Conservation (phyloP, 805 yeast species). For the Wickerhamomyces bovis region DNA sequence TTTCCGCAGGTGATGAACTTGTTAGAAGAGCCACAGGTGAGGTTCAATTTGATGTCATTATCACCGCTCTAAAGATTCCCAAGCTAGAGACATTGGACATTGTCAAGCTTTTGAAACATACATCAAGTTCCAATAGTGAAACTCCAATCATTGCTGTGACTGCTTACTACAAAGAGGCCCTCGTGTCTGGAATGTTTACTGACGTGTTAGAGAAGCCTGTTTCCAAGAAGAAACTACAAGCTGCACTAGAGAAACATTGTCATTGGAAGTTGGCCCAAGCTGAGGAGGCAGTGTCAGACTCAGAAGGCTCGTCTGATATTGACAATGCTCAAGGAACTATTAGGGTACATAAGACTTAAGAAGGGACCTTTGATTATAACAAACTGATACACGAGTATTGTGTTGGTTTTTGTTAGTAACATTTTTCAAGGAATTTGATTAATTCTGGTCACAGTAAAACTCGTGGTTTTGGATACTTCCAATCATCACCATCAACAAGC, state of each 20-base stretch:
- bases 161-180: conserved; percentile 65
- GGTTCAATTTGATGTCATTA: conserved; percentile 76
- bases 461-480: no score
- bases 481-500: no score
- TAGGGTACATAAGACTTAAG: neutral
- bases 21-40: conserved; percentile 76
- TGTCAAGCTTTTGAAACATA: conserved; percentile 65
- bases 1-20: conserved; percentile 76
- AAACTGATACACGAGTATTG: no score
- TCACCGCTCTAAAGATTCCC: conserved; percentile 66
- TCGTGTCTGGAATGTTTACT: conserved; percentile 41
- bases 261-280: conserved; percentile 16
- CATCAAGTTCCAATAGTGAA: conserved; percentile 67
- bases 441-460: no score
- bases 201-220: conserved; percentile 73
- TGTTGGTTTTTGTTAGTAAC: no score
- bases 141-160: conserved; percentile 78
- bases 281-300: conserved; percentile 26
- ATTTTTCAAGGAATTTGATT: no score
- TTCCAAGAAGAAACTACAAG: conserved; percentile 13
- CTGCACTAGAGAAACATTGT: conserved; percentile 21
- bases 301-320: conserved; percentile 26
- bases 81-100: conserved; percentile 71
- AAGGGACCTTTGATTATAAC: neutral
- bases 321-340: conserved; percentile 19